Evolutionary conservation across 2,329 filamentous ascomycete species (phyloP).

Genomic region (Penicillium nordicum): DNA sequence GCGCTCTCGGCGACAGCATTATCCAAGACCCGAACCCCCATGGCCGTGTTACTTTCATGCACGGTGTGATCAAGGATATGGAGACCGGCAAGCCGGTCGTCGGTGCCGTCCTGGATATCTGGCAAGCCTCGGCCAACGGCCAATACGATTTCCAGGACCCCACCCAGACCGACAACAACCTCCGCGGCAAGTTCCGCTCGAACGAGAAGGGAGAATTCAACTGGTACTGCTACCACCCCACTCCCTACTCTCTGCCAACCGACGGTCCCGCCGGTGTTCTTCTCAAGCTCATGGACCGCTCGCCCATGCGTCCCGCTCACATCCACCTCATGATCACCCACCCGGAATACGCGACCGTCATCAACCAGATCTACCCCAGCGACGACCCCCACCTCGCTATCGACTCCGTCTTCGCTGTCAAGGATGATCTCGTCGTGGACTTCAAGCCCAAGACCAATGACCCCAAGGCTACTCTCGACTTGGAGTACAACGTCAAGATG

Average conservation of each 20-base stretch:
- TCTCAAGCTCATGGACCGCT: constrained; percentile 54
- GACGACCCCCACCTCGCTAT: constrained; percentile 57
- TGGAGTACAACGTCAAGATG: constrained; percentile 61
- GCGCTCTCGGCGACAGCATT: constrained; percentile 62
- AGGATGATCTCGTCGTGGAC: constrained; percentile 58
- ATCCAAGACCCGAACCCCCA: constrained; percentile 59
- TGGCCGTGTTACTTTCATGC: constrained; percentile 63
- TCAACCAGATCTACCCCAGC: constrained; percentile 58
- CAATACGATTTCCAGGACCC: constrained; percentile 75
- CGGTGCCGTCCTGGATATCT: constrained; percentile 70
- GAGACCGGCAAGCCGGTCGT: constrained; percentile 64
- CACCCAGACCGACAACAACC: constrained; percentile 68
- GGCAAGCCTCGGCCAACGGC: constrained; percentile 72
- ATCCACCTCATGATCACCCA: constrained; percentile 58
- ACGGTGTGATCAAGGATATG: constrained; percentile 64
- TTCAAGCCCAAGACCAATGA: constrained; percentile 52
- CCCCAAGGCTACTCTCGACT: constrained; percentile 55
- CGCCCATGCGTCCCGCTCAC: constrained; percentile 60
- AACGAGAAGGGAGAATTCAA: constrained; percentile 65
- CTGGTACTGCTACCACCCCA: constrained; percentile 73
- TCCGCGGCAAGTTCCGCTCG: constrained; percentile 71
- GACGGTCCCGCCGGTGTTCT: constrained; percentile 58
- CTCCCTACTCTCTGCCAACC: constrained; percentile 67
- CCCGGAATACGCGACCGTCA: constrained; percentile 55
- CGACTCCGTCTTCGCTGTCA: constrained; percentile 61